A percentile compares a stretch with the other conserved stretches of the same genome.
These are phyloP conservation scores for Ceratorhiza oryzae-sativae DNA, from an alignment of 1,284 basidiomycete genomes.

Conservation along the genomic window DNA sequence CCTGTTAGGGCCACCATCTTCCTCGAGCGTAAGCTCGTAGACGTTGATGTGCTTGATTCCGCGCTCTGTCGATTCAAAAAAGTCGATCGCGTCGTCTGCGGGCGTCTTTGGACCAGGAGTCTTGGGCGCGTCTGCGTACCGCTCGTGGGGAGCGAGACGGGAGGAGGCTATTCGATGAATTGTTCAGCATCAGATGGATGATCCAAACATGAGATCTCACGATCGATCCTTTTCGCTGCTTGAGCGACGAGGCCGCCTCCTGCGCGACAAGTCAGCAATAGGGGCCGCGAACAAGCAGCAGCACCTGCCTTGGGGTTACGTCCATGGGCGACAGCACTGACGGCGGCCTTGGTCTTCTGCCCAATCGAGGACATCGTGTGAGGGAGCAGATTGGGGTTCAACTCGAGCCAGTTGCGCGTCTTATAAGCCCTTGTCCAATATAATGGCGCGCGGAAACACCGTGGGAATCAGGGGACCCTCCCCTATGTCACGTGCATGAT, in stretches of 20 bases:
- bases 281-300: background rate
- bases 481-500: background rate
- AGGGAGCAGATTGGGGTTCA: conserved; percentile 11
- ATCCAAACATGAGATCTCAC: background rate
- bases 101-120: conserved; percentile 77
- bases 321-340: conserved; percentile 35
- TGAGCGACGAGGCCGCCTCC: background rate
- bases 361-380: background rate
- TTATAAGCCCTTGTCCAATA: conserved; percentile 38
- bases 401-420: background rate
- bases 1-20: conserved; percentile 88
- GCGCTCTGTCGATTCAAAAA: conserved; percentile 70
- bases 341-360: conserved; percentile 16
- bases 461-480: conserved; percentile 23
- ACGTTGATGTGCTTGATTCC: conserved; percentile 76
- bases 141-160: conserved; percentile 22
- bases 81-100: conserved; percentile 88
- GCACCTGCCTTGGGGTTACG: conserved; percentile 35
- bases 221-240: background rate
- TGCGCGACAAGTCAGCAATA: background rate
- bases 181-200: background rate
- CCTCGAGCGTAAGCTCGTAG: conserved; percentile 83
- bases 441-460: conserved; percentile 10
- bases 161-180: conserved; percentile 8
- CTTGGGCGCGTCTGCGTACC: conserved; percentile 33